These are phyloP conservation scores for Tetraselmis chui DNA, from an alignment of 139 green algal species.

Conservation along the genomic window DNA sequence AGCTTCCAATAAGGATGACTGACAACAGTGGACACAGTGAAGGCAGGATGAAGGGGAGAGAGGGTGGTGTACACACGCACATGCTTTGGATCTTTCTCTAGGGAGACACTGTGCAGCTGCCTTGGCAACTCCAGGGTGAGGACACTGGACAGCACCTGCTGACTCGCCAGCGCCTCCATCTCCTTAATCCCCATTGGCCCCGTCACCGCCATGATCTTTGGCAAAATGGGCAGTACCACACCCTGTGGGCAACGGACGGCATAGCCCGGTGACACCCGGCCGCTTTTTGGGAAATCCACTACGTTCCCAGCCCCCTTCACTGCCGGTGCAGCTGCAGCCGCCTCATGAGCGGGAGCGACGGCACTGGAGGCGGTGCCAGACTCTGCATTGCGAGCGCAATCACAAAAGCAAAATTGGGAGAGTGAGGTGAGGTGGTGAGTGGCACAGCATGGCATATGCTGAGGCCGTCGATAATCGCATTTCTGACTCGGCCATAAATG, in stretches of 20 bases:
- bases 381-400: too few relatives aligned
- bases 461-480: too few relatives aligned
- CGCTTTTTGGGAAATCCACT: not conserved
- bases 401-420: too few relatives aligned
- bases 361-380: too few relatives aligned
- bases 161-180: not conserved
- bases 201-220: not conserved
- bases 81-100: not conserved
- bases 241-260: not conserved
- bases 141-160: not conserved
- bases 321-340: too few relatives aligned
- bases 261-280: not conserved
- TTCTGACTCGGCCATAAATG: too few relatives aligned
- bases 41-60: not conserved
- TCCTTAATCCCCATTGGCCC: not conserved
- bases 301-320: not conserved
- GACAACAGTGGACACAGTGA: not conserved
- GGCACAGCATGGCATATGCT: too few relatives aligned
- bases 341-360: too few relatives aligned
- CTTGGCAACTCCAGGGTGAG: not conserved
- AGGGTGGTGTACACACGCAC: not conserved
- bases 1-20: too few relatives aligned
- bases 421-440: too few relatives aligned
- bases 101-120: not conserved
- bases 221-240: not conserved